A percentile compares a stretch with the other conserved stretches of the same genome.
These are phyloP conservation scores for Clitocybe nebularis DNA, from an alignment of 1,284 basidiomycete species.

Conservation along the genomic window DNA sequence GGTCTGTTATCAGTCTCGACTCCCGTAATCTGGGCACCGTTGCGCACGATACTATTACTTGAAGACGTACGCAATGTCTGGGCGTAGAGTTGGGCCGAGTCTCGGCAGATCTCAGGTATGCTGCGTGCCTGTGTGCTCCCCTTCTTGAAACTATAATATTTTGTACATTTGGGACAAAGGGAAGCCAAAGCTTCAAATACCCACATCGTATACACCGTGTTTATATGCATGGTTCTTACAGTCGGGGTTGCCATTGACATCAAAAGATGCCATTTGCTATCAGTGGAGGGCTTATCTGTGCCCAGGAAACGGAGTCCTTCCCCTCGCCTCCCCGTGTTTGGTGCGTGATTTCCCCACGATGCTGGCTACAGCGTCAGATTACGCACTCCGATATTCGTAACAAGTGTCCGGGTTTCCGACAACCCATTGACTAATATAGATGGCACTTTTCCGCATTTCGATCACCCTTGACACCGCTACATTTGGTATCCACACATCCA, in stretches of 20 bases:
- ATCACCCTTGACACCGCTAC: no score
- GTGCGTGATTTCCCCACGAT: constrained; percentile 55
- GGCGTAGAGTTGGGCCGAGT: constrained; percentile 52
- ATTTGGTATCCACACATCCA: constrained; percentile 65
- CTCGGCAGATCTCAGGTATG: constrained; percentile 54
- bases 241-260: constrained; percentile 51
- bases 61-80: constrained; percentile 44
- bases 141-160: constrained; percentile 43
- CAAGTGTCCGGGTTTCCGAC: constrained; percentile 40
- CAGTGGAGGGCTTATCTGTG: constrained; percentile 53
- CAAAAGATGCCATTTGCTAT: constrained; percentile 57
- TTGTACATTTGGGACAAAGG: neutral
- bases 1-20: constrained; percentile 49
- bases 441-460: constrained; percentile 4
- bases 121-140: constrained; percentile 57
- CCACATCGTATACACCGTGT: constrained; percentile 51
- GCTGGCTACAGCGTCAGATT: constrained; percentile 45
- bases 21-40: constrained; percentile 51
- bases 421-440: constrained; percentile 62
- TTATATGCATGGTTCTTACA: constrained; percentile 58
- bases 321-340: constrained; percentile 43
- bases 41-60: constrained; percentile 51
- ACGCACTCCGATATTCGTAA: neutral
- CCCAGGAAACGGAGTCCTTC: constrained; percentile 46
- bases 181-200: constrained; percentile 20